These are phyloP conservation scores for Colletotrichum sp. DNA, from an alignment of 2,329 filamentous ascomycete genomes.

Conservation along the genomic window DNA sequence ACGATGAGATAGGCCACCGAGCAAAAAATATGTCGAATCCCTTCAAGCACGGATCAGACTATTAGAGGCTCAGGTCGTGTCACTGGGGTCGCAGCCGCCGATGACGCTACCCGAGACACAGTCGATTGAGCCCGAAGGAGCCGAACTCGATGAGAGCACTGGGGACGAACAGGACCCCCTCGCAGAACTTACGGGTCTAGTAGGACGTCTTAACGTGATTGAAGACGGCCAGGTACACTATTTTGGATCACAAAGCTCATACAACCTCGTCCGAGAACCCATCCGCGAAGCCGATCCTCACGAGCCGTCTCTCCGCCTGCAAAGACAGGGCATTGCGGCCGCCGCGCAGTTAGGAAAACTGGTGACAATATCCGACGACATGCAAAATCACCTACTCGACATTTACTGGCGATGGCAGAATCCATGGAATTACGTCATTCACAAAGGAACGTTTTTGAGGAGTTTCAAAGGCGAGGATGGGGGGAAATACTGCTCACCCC, in stretches of 20 bases:
- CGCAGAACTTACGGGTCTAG: conserved; percentile 20
- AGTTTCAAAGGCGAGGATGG: conserved; percentile 14
- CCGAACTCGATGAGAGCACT: neutral
- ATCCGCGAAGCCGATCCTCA: neutral
- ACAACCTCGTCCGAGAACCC: conserved; percentile 19
- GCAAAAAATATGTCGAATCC: conserved; percentile 27
- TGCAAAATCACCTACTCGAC: conserved; percentile 28
- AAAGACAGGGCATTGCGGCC: conserved; percentile 16
- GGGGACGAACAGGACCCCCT: conserved; percentile 6
- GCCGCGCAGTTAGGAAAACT: conserved; percentile 13
- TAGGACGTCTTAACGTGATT: conserved; percentile 15
- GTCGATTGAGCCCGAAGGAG: neutral
- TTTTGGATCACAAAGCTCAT: conserved; percentile 28
- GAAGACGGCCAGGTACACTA: conserved; percentile 28
- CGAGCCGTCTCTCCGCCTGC: neutral
- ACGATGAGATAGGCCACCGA: conserved; percentile 23
- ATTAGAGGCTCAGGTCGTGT: conserved; percentile 20
- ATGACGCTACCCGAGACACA: neutral
- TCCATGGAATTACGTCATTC: conserved; percentile 29
- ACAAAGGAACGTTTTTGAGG: conserved; percentile 23
- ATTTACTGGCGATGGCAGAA: conserved; percentile 32
- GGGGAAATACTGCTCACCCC: conserved; percentile 23
- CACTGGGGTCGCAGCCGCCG: neutral
- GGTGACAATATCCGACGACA: conserved; percentile 20
- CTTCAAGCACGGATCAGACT: conserved; percentile 22